Percentiles rank a stretch among this genome's conserved stretches.
Conservation (phyloP, 2,329 filamentous ascomycete genomes). For the Aspergillus sp. region DNA sequence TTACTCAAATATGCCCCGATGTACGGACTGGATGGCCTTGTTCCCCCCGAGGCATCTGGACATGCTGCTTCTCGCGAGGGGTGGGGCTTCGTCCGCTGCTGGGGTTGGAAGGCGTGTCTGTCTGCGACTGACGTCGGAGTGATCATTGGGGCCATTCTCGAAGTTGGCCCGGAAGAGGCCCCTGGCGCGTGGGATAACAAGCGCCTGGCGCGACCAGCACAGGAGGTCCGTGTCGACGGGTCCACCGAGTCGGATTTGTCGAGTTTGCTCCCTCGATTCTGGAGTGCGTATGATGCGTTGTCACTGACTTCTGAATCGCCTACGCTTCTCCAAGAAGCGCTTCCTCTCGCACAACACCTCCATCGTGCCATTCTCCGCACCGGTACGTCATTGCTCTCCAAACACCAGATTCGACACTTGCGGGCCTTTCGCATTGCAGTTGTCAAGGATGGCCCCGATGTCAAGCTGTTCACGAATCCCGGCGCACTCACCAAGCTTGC, state of each 20-base stretch:
- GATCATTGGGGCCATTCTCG: constrained; percentile 84
- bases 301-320: constrained; percentile 44
- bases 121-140: constrained; percentile 94
- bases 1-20: constrained; percentile 87
- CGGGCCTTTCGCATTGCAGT: constrained; percentile 92
- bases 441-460: constrained; percentile 91
- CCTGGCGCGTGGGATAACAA: constrained; percentile 32
- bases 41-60: constrained; percentile 73
- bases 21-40: constrained; percentile 91
- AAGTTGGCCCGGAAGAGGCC: constrained; percentile 63
- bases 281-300: constrained; percentile 59
- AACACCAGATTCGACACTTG: constrained; percentile 89
- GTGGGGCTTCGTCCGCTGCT: constrained; percentile 95
- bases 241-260: constrained; percentile 25
- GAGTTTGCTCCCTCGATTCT: constrained; percentile 50
- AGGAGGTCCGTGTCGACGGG: constrained; percentile 16
- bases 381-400: constrained; percentile 85
- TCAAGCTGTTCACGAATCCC: constrained; percentile 86
- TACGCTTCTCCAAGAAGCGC: constrained; percentile 64
- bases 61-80: constrained; percentile 76
- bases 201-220: constrained; percentile 22
- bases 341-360: constrained; percentile 82
- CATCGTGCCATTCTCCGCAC: constrained; percentile 91
- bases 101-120: constrained; percentile 94
- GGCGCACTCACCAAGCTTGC: constrained; percentile 91